Percentiles rank a stretch among this genome's conserved stretches.
Evolutionary conservation across 148 eudicot species (phyloP).

Genomic region (Simmondsia chinensis): DNA sequence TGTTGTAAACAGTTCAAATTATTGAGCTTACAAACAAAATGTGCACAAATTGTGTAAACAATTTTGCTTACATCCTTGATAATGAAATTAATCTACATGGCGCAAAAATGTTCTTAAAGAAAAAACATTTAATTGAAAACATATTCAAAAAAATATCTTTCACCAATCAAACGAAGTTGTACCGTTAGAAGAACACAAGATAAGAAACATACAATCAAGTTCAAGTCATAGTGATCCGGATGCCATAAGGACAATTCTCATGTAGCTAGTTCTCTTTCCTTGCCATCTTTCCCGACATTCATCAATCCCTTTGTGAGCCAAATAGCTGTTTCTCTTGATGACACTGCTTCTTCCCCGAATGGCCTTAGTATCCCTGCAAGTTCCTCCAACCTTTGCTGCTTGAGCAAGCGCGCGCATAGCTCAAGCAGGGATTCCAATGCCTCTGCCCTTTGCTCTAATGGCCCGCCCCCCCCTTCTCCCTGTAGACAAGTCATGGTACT

Average conservation of each 20-base stretch:
- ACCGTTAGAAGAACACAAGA: too few relatives aligned
- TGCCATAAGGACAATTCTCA: background rate
- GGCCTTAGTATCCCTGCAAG: conserved; percentile 61
- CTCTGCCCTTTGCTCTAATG: conserved; percentile 36
- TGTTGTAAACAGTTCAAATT: too few relatives aligned
- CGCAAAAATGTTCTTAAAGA: too few relatives aligned
- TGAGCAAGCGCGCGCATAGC: conserved; percentile 50
- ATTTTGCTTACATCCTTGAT: too few relatives aligned
- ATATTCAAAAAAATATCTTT: too few relatives aligned
- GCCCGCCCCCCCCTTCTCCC: conserved; percentile 13
- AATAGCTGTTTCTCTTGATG: conserved; percentile 74
- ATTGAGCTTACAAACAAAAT: too few relatives aligned
- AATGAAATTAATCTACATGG: too few relatives aligned
- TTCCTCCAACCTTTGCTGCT: conserved; percentile 42
- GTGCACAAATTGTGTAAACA: too few relatives aligned
- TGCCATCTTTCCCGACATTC: conserved; percentile 26
- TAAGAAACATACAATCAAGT: too few relatives aligned
- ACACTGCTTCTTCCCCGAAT: conserved; percentile 57
- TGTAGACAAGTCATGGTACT: conserved; percentile 6
- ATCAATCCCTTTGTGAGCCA: conserved; percentile 66
- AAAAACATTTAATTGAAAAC: too few relatives aligned
- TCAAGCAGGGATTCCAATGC: conserved; percentile 67
- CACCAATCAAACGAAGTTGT: too few relatives aligned
- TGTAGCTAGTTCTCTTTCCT: conserved; percentile 7
- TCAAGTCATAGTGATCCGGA: too few relatives aligned